Conservation (phyloP, 2,329 filamentous ascomycete genomes). For the Sporothrix euskadiensis region DNA sequence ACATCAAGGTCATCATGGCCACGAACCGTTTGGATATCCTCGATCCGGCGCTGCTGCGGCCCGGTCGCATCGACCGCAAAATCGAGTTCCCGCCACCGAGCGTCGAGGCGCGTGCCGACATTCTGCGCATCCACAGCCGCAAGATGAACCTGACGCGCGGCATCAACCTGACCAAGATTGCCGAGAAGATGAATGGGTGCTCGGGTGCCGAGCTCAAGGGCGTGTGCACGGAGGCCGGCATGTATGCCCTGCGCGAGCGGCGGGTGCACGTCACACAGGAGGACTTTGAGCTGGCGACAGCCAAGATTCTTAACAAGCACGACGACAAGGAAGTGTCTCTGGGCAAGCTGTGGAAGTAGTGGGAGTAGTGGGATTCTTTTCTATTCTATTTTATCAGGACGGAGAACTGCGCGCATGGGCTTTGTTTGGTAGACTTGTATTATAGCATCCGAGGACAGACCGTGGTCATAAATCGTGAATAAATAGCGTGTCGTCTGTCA, state of each 20-base stretch:
- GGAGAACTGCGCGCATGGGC: background rate
- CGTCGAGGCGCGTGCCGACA: conserved; percentile 94
- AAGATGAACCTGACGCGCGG: conserved; percentile 98
- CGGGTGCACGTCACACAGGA: conserved; percentile 98
- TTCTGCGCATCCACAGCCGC: conserved; percentile 93
- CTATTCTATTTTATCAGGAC: background rate
- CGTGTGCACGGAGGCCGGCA: conserved; percentile 97
- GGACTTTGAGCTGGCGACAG: conserved; percentile 96
- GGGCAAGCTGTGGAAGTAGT: conserved; percentile 68
- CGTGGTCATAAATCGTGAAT: conserved; percentile 21
- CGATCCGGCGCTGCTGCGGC: conserved; percentile 88
- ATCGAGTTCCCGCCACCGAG: conserved; percentile 98
- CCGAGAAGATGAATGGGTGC: conserved; percentile 99
- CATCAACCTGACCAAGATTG: conserved; percentile 97
- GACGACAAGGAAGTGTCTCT: conserved; percentile 92
- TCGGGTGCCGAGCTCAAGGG: conserved; percentile 97
- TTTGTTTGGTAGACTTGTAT: conserved; percentile 15
- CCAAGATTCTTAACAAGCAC: conserved; percentile 99
- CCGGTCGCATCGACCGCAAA: conserved; percentile 97
- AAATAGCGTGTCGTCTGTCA: conserved; percentile 13
- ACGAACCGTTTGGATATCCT: conserved; percentile 97
- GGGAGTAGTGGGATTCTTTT: background rate
- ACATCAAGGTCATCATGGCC: conserved; percentile 99
- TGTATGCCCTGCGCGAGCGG: conserved; percentile 94
- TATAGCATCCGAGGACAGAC: conserved; percentile 16